Base-by-base conservation (phyloP, 2,329 filamentous ascomycete genomes). In the Botrytis hyacinthi region DNA sequence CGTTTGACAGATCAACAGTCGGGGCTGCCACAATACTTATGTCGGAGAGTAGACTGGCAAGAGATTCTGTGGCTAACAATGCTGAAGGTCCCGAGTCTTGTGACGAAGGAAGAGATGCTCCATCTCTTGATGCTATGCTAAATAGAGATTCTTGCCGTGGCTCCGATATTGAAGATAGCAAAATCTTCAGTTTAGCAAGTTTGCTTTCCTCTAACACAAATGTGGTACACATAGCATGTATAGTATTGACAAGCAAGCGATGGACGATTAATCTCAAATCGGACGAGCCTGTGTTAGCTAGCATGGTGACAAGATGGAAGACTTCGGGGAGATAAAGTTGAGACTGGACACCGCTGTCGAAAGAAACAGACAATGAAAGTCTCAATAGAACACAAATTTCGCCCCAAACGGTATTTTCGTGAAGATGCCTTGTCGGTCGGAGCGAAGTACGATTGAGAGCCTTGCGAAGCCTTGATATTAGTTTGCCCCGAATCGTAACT, bases 281-380 rank as follows among this genome's bases (percentile, higher is more conserved):
- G 16, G 85, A 82, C 18, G 85, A 81, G 10, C 90, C 90, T 1
- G 88, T 91, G 77, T 92, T 92, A 51, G 89, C 88, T 40, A 92
- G 84, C 89, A 92, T 91, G 0, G 90, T 92, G 74, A 92, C 89
- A 67, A 92, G 85, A 80, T 92, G 90, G 79, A 92, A 92, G 63
- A 92, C 85, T 79, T 92, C 90, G 0, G 90, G 90, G 9, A 92
- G 82, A 77, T 89, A 92, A 62, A 92, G 84, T 80, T 92, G 90
- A 6, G 90, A 87, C 80, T 92, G 90, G 22, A 90, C 86, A 35
- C 89, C 88, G 76, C 87, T 90, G 80, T 92, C 88, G 76, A 92
- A 92, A 1, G 90, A 92, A 69, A 91, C 83, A 2, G 89, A 87
- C 22, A 92, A 83, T 75, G 89, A 91, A 76, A 92, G 90, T 63